Conservation (phyloP, 805 yeast genomes). For the Cyberlindnera mycetangii region DNA sequence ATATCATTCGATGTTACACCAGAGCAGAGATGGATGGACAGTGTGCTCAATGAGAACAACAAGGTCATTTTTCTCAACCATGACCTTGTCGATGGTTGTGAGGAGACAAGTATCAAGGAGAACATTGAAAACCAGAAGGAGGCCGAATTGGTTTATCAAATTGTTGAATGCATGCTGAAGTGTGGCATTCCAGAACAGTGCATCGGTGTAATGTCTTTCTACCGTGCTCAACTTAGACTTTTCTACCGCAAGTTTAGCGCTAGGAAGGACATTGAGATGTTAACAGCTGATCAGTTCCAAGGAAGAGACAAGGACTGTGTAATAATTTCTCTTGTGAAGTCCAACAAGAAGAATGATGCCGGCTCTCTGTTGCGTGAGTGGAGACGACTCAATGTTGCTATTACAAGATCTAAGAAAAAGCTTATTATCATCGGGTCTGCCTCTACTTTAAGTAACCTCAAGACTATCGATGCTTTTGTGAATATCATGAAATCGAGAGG, state of each 20-base stretch:
- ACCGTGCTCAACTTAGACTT: constrained; percentile 72
- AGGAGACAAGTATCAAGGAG: constrained; percentile 56
- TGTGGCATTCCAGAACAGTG: constrained; percentile 58
- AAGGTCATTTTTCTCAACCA: constrained; percentile 80
- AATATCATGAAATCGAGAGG: constrained; percentile 48
- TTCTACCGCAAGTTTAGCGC: constrained; percentile 34
- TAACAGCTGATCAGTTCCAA: constrained; percentile 95
- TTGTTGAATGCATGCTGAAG: constrained; percentile 52
- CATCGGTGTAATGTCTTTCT: constrained; percentile 88
- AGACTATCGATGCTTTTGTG: constrained; percentile 58
- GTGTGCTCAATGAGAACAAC: constrained; percentile 49
- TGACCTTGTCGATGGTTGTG: constrained; percentile 55
- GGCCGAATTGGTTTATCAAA: constrained; percentile 58
- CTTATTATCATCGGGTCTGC: constrained; percentile 80
- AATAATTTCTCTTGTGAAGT: constrained; percentile 83
- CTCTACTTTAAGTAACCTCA: constrained; percentile 51
- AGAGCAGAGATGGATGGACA: constrained; percentile 49
- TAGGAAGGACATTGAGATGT: constrained; percentile 56
- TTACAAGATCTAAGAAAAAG: constrained; percentile 86
- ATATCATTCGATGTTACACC: constrained; percentile 4
- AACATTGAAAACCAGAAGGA: constrained; percentile 73
- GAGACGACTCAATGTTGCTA: constrained; percentile 91
- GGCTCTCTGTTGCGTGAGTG: constrained; percentile 85
- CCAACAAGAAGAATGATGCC: constrained; percentile 60
- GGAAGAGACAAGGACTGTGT: constrained; percentile 94